These are phyloP conservation scores for Xylaria palmicola DNA, from an alignment of 495 filamentous ascomycete species.

Conservation along the genomic window DNA sequence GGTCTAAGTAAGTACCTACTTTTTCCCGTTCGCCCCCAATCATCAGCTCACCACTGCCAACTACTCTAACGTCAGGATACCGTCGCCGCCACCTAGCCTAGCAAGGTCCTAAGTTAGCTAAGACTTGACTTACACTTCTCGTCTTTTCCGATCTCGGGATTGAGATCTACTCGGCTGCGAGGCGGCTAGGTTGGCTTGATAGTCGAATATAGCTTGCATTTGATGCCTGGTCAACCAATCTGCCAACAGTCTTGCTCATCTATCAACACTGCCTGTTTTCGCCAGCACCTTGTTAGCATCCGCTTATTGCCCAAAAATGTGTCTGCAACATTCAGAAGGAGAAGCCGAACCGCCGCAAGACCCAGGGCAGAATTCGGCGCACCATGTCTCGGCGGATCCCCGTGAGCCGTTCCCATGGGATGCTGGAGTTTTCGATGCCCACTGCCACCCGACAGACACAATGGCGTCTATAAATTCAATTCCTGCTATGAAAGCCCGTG, in stretches of 20 bases:
- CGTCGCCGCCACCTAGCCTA: background rate
- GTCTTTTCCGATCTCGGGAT: background rate
- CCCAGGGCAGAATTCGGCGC: background rate
- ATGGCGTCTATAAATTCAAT: constrained; percentile 69
- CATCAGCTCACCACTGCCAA: background rate
- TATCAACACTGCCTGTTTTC: background rate
- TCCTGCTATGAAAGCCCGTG: constrained; percentile 70
- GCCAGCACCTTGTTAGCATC: background rate
- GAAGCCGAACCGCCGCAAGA: background rate
- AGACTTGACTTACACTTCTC: background rate
- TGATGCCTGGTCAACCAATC: too few relatives aligned
- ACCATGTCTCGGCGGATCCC: constrained; percentile 8
- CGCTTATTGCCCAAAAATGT: background rate
- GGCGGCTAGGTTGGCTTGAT: background rate
- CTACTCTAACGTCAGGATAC: constrained; percentile 1
- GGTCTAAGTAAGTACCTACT: too few relatives aligned
- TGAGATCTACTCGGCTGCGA: background rate
- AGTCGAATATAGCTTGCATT: too few relatives aligned
- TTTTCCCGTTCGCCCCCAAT: too few relatives aligned
- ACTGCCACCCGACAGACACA: constrained; percentile 99
- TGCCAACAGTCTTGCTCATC: background rate
- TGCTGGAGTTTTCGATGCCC: constrained; percentile 82
- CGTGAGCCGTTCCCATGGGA: constrained; percentile 71
- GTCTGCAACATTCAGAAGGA: constrained; percentile 3
- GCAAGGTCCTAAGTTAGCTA: background rate